These are phyloP conservation scores for Mastigamoeba balamuthi DNA, from an alignment of 78 protist species.

Conservation along the genomic window DNA sequence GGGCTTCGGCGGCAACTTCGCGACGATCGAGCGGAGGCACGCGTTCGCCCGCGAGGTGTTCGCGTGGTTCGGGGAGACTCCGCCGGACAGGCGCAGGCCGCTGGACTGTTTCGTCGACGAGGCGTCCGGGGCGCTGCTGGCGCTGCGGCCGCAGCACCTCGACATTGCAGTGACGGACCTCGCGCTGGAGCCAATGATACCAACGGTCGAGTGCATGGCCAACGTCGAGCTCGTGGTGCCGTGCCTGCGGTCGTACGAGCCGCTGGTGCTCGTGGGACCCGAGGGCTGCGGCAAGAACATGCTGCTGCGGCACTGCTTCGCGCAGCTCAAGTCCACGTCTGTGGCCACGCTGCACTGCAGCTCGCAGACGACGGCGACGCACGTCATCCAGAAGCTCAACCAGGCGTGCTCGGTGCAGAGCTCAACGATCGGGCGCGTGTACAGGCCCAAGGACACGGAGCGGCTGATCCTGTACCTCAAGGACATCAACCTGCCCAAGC, in stretches of 20 bases:
- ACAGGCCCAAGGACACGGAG: constrained; percentile 58
- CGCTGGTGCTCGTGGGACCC: constrained; percentile 42
- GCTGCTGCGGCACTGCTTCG: constrained; percentile 25
- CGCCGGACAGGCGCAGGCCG: not conserved
- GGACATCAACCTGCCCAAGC: constrained; percentile 79
- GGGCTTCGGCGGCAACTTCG: constrained; percentile 34
- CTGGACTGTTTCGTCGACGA: not conserved
- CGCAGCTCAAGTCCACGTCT: not conserved
- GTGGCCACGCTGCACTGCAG: constrained; percentile 58
- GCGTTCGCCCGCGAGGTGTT: constrained; percentile 1
- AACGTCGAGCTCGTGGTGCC: too few species aligned
- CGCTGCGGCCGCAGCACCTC: too few species aligned
- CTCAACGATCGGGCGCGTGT: constrained; percentile 44
- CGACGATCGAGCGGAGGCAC: not conserved
- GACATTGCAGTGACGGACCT: not conserved
- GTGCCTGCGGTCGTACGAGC: constrained; percentile 15
- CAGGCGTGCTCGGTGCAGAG: constrained; percentile 16
- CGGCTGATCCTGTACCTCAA: constrained; percentile 51
- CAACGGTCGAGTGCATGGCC: too few species aligned
- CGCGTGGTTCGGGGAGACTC: not conserved
- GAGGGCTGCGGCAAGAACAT: constrained; percentile 71
- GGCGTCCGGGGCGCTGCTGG: not conserved
- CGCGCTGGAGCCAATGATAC: not conserved
- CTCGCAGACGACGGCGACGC: constrained; percentile 52
- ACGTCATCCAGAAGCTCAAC: constrained; percentile 56